Percentiles rank a stretch among this genome's conserved stretches.
phyloP scores from a whole-genome alignment of 2,329 filamentous ascomycete species.

The Neofusicoccum parvum region DNA sequence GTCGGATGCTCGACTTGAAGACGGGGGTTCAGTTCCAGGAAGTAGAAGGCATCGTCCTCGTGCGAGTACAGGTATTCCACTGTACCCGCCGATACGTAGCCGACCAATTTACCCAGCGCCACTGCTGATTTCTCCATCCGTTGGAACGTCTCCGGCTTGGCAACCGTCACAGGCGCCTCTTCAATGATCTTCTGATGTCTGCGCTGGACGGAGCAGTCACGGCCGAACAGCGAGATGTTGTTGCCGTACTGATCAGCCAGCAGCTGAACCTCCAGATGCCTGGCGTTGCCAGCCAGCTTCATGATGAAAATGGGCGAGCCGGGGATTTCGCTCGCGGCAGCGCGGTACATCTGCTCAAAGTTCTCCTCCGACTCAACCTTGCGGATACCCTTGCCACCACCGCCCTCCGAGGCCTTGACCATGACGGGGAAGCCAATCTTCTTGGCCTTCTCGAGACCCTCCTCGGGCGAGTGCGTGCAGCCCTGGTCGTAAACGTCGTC shows the following conservation, averaged over 20 bases:
- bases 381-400: conserved; percentile 98
- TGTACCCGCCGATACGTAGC: conserved; percentile 97
- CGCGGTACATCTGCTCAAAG: conserved; percentile 88
- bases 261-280: conserved; percentile 96
- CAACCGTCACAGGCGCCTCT: conserved; percentile 96
- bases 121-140: conserved; percentile 97
- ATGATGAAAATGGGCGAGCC: conserved; percentile 99
- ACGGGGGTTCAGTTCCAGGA: conserved; percentile 97
- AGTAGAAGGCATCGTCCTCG: conserved; percentile 98
- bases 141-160: conserved; percentile 84
- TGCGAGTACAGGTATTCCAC: conserved; percentile 99
- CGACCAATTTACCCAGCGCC: conserved; percentile 87
- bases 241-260: conserved; percentile 99
- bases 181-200: conserved; percentile 99
- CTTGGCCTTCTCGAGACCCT: conserved; percentile 83
- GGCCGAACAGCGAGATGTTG: conserved; percentile 97
- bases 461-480: conserved; percentile 85
- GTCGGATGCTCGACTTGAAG: conserved; percentile 99
- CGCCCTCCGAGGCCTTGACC: conserved; percentile 99
- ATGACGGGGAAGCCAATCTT: conserved; percentile 98
- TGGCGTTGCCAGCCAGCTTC: conserved; percentile 95
- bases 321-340: conserved; percentile 94
- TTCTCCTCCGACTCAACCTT: conserved; percentile 85
- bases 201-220: conserved; percentile 98
- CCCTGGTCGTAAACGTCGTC: conserved; percentile 86